Evolutionary conservation across 2,329 filamentous ascomycete species (phyloP).

Genomic region (Pyrenochaeta sp.): DNA sequence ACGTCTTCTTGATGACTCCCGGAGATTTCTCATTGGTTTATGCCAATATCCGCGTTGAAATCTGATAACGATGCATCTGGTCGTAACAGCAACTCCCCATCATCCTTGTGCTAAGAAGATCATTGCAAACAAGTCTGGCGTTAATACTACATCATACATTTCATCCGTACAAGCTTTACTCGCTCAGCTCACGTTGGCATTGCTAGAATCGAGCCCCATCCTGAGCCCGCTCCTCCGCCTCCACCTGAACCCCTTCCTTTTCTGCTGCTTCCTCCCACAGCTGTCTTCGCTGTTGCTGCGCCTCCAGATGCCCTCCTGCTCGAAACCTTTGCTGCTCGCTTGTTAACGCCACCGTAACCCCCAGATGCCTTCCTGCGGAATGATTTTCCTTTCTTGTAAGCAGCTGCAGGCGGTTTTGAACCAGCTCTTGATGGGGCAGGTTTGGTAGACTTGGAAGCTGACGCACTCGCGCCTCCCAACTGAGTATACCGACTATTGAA

Average conservation of each 20-base stretch:
- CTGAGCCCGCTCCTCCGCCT: slow-evolving; percentile 16
- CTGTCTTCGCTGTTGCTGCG: slow-evolving; percentile 13
- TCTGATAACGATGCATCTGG: no score
- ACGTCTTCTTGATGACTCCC: no score
- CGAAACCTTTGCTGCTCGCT: slow-evolving; percentile 21
- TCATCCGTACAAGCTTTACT: background rate
- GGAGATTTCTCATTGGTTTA: no score
- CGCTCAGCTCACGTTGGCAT: slow-evolving; percentile 36
- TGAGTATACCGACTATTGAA: slow-evolving; percentile 41
- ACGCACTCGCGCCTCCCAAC: slow-evolving; percentile 18
- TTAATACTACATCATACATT: background rate
- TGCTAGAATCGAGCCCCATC: slow-evolving; percentile 32
- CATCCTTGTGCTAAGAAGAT: background rate
- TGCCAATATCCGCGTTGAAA: no score
- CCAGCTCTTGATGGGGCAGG: slow-evolving; percentile 20
- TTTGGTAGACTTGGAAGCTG: slow-evolving; percentile 18
- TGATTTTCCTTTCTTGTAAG: slow-evolving; percentile 24
- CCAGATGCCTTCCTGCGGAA: slow-evolving; percentile 29
- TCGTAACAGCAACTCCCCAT: background rate
- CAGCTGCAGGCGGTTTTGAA: slow-evolving; percentile 23
- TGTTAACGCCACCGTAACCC: slow-evolving; percentile 29
- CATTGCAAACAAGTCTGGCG: background rate
- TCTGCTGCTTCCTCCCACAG: slow-evolving; percentile 17
- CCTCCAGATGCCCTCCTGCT: slow-evolving; percentile 22
- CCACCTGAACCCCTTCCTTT: slow-evolving; percentile 12